These are phyloP conservation scores for Bassia scoparia DNA, from an alignment of 148 eudicot genomes.

Conservation along the genomic window DNA sequence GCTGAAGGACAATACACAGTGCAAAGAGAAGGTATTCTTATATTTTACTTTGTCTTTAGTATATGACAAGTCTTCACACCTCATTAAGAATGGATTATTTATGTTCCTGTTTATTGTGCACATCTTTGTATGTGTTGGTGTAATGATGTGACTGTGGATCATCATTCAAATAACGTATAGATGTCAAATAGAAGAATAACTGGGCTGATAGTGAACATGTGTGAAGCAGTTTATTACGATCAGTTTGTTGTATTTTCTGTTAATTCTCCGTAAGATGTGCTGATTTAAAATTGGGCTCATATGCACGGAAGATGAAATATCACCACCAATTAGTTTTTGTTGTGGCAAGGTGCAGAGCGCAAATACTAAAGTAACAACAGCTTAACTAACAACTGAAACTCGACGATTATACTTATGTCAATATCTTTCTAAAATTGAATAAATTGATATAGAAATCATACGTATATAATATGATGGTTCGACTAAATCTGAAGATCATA, in stretches of 20 bases:
- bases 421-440: not conserved
- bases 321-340: not conserved
- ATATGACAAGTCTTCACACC: not conserved
- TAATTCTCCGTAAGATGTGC: not conserved
- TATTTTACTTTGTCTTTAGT: slow-evolving; percentile 11
- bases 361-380: not conserved
- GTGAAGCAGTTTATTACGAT: not conserved
- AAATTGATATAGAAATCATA: not conserved
- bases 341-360: not conserved
- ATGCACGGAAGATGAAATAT: not conserved
- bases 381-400: not conserved
- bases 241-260: not conserved
- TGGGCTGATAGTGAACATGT: not conserved
- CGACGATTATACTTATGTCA: too few relatives aligned
- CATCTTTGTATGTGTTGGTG: not conserved
- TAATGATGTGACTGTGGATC: too few relatives aligned
- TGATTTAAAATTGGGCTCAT: not conserved
- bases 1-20: slow-evolving; percentile 65
- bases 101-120: not conserved
- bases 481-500: not conserved
- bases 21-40: slow-evolving; percentile 79
- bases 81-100: not conserved
- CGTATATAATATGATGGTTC: not conserved
- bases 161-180: not conserved
- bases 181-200: not conserved